Percentiles rank a stretch among this genome's conserved stretches.
phyloP scores from a whole-genome alignment of 2,329 filamentous ascomycete species.

The Talaromyces sp. region DNA sequence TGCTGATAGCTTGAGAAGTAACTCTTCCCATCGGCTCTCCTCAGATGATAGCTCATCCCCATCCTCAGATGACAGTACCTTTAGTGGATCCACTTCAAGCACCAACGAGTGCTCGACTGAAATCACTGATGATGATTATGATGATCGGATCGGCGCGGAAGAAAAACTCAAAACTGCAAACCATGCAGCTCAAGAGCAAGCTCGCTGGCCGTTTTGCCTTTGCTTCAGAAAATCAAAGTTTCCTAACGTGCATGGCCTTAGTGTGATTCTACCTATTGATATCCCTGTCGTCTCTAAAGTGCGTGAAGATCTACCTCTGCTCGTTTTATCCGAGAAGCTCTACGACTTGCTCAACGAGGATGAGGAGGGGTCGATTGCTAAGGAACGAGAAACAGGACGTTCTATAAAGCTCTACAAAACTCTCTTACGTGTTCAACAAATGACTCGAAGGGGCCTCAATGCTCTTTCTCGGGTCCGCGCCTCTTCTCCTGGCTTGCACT shows the following conservation, averaged over 20 bases:
- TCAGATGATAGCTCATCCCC: slow-evolving; percentile 30
- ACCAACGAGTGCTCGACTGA: slow-evolving; percentile 24
- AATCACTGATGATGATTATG: slow-evolving; percentile 30
- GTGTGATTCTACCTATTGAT: slow-evolving; percentile 22
- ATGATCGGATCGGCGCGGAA: slow-evolving; percentile 19
- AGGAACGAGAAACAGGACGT: slow-evolving; percentile 28
- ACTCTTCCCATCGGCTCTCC: slow-evolving; percentile 27
- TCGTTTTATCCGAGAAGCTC: slow-evolving; percentile 33
- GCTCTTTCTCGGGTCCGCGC: slow-evolving; percentile 32
- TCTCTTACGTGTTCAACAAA: slow-evolving; percentile 36
- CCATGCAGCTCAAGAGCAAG: slow-evolving; percentile 15
- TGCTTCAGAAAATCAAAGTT: slow-evolving; percentile 14
- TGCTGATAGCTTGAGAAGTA: slow-evolving; percentile 28
- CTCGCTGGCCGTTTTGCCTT: slow-evolving; percentile 14
- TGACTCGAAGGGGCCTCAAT: slow-evolving; percentile 34
- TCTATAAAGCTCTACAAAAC: slow-evolving; percentile 34
- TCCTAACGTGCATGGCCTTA: slow-evolving; percentile 24
- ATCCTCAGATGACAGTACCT: slow-evolving; percentile 27
- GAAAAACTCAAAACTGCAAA: slow-evolving; percentile 15
- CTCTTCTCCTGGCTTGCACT: slow-evolving; percentile 33
- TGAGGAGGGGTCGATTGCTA: slow-evolving; percentile 25
- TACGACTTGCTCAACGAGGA: slow-evolving; percentile 34
- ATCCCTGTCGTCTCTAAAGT: slow-evolving; percentile 25
- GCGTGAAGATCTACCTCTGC: slow-evolving; percentile 39
- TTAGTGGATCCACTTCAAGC: slow-evolving; percentile 30